Evolutionary conservation across 2,329 filamentous ascomycete species (phyloP).

Genomic region (Aspergillus ustus): DNA sequence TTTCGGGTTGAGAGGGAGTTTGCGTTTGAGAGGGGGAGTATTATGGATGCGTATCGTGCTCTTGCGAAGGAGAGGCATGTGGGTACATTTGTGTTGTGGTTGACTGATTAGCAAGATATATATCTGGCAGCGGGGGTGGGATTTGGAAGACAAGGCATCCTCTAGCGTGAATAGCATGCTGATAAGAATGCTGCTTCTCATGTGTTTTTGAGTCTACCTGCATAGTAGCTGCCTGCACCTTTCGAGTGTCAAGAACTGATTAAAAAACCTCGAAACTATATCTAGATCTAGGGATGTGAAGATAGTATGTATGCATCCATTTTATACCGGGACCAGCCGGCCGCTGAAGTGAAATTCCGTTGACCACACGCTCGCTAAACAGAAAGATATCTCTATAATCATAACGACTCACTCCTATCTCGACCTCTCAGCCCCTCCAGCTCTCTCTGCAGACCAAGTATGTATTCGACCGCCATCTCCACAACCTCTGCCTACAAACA

Average conservation of each 20-base stretch:
- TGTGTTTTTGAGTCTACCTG: too few species aligned
- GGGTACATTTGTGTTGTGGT: not conserved
- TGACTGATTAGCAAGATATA: not conserved
- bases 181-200: too few species aligned
- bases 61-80: not conserved
- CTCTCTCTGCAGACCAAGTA: not conserved
- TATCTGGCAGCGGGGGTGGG: too few species aligned
- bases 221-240: too few species aligned
- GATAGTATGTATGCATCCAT: too few species aligned
- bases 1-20: not conserved
- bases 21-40: not conserved
- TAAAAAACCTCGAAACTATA: too few species aligned
- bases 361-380: not conserved
- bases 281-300: too few species aligned
- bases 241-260: too few species aligned
- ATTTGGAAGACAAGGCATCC: too few species aligned
- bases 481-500: not conserved
- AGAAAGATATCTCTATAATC: not conserved
- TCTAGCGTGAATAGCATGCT: too few species aligned
- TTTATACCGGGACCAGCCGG: not conserved
- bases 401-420: not conserved
- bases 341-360: not conserved
- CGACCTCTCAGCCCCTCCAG: not conserved
- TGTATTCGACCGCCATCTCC: not conserved
- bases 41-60: not conserved